Evolutionary conservation across 345 rosid genomes (phyloP).

Genomic region (Populus davidiana): DNA sequence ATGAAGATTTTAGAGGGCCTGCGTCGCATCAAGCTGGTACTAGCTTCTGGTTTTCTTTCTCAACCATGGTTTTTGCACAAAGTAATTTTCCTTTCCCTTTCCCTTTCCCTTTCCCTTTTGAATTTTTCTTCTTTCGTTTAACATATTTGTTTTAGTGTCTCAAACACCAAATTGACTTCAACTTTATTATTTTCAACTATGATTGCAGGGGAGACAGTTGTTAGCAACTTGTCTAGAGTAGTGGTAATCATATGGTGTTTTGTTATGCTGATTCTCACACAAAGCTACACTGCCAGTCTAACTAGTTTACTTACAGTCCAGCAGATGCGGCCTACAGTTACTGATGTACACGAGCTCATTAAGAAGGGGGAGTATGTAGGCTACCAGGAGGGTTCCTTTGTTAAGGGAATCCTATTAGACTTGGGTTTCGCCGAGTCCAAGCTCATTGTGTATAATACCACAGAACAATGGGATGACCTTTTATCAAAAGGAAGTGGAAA

Average conservation of each 20-base stretch:
- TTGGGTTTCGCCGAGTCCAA: conserved; percentile 14
- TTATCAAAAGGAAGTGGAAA: conserved; percentile 20
- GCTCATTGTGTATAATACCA: conserved; percentile 4
- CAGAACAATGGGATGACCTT: conserved; percentile 25
- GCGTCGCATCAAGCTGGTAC: conserved; percentile 39
- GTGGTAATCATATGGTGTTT: conserved; percentile 59
- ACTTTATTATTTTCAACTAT: too few species aligned
- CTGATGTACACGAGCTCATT: conserved; percentile 36
- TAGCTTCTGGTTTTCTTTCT: conserved; percentile 67
- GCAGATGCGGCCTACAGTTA: conserved; percentile 41
- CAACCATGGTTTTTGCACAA: conserved; percentile 51
- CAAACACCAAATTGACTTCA: not conserved
- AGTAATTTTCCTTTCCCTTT: not conserved
- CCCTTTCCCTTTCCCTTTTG: not conserved
- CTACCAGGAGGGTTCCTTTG: conserved; percentile 36
- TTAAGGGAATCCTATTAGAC: conserved; percentile 20
- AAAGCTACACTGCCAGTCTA: conserved; percentile 64
- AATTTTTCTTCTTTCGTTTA: not conserved
- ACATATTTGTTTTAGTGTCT: not conserved
- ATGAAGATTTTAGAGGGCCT: conserved; percentile 57
- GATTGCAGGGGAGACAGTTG: conserved; percentile 52
- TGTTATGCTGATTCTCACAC: conserved; percentile 53
- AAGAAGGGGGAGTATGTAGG: conserved; percentile 39
- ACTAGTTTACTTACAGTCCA: conserved; percentile 50
- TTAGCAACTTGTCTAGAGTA: conserved; percentile 38